These are phyloP conservation scores for Rosellinia necatrix DNA, from an alignment of 2,329 filamentous ascomycete genomes.

Conservation along the genomic window DNA sequence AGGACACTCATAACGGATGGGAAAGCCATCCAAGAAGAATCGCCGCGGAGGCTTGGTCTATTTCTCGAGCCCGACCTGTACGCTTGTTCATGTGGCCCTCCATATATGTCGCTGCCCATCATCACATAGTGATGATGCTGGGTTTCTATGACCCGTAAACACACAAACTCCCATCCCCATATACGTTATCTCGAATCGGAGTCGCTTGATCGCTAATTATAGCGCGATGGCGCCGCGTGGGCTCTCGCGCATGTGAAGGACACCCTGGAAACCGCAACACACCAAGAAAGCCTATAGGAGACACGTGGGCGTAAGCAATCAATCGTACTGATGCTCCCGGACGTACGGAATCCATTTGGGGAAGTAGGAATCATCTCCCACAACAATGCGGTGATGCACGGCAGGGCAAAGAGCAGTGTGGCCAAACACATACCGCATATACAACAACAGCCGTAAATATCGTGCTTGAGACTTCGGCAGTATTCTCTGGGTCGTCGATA, in stretches of 20 bases:
- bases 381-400: too few relatives aligned
- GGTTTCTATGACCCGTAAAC: not conserved
- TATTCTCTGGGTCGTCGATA: constrained; percentile 72
- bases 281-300: constrained; percentile 75
- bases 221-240: constrained; percentile 83
- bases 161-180: constrained; percentile 2
- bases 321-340: not conserved
- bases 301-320: not conserved
- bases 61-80: not conserved
- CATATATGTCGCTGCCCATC: not conserved
- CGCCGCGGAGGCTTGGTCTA: not conserved
- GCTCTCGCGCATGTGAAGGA: constrained; percentile 82
- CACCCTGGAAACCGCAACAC: constrained; percentile 89
- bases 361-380: not conserved
- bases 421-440: constrained; percentile 69
- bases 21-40: not conserved
- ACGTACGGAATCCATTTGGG: too few relatives aligned
- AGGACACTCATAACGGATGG: not conserved
- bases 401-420: not conserved
- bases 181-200: constrained; percentile 17
- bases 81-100: not conserved
- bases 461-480: constrained; percentile 77
- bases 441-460: constrained; percentile 88
- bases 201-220: constrained; percentile 39
- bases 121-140: constrained; percentile 6